Base-by-base conservation (phyloP, 805 yeast genomes). In the Komagataella ulmi region DNA sequence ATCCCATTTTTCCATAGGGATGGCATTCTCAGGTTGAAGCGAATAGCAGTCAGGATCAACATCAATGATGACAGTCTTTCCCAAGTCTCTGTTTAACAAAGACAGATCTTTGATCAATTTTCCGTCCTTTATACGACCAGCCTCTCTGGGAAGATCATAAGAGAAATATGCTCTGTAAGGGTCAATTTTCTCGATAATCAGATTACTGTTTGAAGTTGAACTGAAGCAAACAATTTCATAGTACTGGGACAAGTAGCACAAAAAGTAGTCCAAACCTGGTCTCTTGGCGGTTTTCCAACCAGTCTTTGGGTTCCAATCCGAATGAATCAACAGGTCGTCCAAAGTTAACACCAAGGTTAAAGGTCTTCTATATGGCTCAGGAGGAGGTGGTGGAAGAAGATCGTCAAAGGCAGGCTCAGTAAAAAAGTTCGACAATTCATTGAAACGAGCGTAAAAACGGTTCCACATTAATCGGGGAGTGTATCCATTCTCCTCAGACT, bases 211-310 rank as follows among this genome's bases (percentile, higher is more conserved):
- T 60, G 85, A 84, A 65, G 87, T 87, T 54, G 89, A 81, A 40
- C 91, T 80, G 65, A 93, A 93, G 48, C 95, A 71, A 51, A 93
- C 98, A 64, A 93, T 83, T 72, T 93, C 99, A 69, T 91, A 93
- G 73, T 89, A 91, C 70, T 88, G 96, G 6, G 97, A 86, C 59
- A 93, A 73, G 69, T 93, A 93, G 24, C 95, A 96, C 64, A 93
- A 72, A 71, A 93, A 93, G 73, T 93, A 93, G 68, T 95, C 99
- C 55, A 88, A 82, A 56, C 99, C 99, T 40, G 99, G 98, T 73
- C 99, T 88, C 75, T 93, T 93, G 30, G 96, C 98, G 14, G 97
- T 91, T 71, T 93, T 83, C 99, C 99, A 93, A 51, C 99, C 99
- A 64, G 80, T 76, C 67, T 87, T 81, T 58, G 88, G 80, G 53